A percentile compares a stretch with the other conserved stretches of the same genome.
Evolutionary conservation across 768 basidiomycete genomes (phyloP).

Genomic region (Xerocomellus chrysenteron): DNA sequence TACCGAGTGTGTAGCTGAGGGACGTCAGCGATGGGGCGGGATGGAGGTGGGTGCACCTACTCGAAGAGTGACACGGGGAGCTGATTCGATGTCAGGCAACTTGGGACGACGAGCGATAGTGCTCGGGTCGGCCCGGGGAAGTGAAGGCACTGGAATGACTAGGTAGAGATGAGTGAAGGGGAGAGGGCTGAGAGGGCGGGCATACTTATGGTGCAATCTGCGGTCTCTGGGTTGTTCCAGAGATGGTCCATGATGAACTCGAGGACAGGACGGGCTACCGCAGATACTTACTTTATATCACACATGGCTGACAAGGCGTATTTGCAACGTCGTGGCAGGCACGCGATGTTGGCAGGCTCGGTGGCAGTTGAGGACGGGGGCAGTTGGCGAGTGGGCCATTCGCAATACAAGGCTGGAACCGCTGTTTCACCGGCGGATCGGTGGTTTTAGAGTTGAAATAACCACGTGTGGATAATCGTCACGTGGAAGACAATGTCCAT

Average conservation of each 20-base stretch:
- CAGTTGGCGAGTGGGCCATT: too few relatives aligned
- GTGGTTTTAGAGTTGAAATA: too few relatives aligned
- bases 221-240: conserved; percentile 11
- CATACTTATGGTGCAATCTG: conserved; percentile 78
- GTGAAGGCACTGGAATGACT: conserved; percentile 49
- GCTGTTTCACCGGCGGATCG: too few relatives aligned
- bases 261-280: background rate
- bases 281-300: background rate
- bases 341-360: too few relatives aligned
- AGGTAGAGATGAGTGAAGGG: conserved; percentile 1
- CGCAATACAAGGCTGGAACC: too few relatives aligned
- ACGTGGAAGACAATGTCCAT: background rate
- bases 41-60: conserved; percentile 38
- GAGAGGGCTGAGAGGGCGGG: background rate
- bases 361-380: too few relatives aligned
- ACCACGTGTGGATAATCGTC: background rate
- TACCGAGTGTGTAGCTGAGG: conserved; percentile 76
- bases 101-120: conserved; percentile 42
- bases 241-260: background rate
- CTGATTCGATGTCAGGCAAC: conserved; percentile 40
- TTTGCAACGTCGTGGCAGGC: too few relatives aligned
- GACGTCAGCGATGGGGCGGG: conserved; percentile 6
- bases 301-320: background rate
- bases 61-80: conserved; percentile 60
- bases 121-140: background rate